Conservation (phyloP, 805 yeast genomes). For the Starmerella stellata region DNA sequence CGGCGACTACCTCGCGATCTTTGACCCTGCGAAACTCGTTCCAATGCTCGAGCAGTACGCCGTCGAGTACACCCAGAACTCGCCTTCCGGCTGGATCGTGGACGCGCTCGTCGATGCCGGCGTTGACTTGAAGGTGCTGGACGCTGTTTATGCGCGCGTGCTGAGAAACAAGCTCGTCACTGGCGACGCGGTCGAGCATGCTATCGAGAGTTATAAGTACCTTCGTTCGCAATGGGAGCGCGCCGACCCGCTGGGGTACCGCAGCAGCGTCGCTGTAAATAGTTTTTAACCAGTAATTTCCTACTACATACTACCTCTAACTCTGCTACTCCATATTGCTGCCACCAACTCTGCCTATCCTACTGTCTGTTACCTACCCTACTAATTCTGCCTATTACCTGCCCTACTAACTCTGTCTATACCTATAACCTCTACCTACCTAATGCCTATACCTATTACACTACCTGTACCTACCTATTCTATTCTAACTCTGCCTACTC, state of each 20-base stretch:
- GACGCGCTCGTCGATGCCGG: slow-evolving; percentile 25
- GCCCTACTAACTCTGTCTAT: no score
- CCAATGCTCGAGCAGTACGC: slow-evolving; percentile 45
- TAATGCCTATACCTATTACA: no score
- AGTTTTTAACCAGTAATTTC: no score
- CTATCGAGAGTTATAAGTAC: slow-evolving; percentile 6
- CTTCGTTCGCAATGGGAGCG: background rate
- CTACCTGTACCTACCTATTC: no score
- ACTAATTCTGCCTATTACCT: no score
- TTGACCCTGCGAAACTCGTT: slow-evolving; percentile 57
- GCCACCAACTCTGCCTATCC: no score
- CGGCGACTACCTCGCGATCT: slow-evolving; percentile 48
- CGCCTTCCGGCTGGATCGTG: slow-evolving; percentile 27
- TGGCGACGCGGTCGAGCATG: slow-evolving; percentile 10
- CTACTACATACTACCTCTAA: no score
- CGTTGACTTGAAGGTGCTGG: slow-evolving; percentile 18
- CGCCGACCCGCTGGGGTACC: background rate
- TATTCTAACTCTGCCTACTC: no score
- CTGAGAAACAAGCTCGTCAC: slow-evolving; percentile 8
- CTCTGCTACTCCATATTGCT: no score
- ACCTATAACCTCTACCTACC: no score
- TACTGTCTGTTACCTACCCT: no score
- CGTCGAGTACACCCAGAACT: slow-evolving; percentile 26
- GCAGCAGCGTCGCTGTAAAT: background rate
- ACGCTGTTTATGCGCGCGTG: slow-evolving; percentile 18